Percentiles rank a stretch among this genome's conserved stretches.
phyloP scores from a whole-genome alignment of 1,284 basidiomycete species.

The Papiliotrema fonsecae region DNA sequence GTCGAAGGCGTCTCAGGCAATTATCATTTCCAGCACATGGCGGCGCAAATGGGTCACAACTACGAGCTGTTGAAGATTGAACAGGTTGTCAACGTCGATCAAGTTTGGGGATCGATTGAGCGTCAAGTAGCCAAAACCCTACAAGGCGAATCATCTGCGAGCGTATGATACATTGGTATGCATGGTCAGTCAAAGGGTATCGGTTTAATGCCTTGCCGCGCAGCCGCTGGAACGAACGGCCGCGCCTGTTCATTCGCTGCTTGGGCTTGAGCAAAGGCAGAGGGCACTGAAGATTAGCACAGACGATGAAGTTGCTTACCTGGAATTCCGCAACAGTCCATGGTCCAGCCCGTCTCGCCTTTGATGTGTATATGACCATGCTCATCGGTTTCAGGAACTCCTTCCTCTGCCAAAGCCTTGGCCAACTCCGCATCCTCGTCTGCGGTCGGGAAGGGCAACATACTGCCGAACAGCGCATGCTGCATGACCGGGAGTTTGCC shows the following conservation, averaged over 20 bases:
- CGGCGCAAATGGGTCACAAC: conserved; percentile 25
- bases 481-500: conserved; percentile 94
- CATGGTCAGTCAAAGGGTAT: conserved; percentile 63
- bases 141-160: background rate
- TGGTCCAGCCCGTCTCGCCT: conserved; percentile 65
- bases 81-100: conserved; percentile 25
- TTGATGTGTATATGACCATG: conserved; percentile 61
- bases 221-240: conserved; percentile 10
- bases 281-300: conserved; percentile 56
- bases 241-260: conserved; percentile 50
- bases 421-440: conserved; percentile 46
- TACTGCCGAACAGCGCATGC: conserved; percentile 88
- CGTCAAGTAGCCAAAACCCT: conserved; percentile 16
- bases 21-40: conserved; percentile 44
- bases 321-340: conserved; percentile 86
- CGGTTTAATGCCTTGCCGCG: conserved; percentile 64
- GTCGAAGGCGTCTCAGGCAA: conserved; percentile 25
- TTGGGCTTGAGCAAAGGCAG: conserved; percentile 69
- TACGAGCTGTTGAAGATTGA: conserved; percentile 22
- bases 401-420: conserved; percentile 48
- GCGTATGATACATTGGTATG: background rate
- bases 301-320: conserved; percentile 20
- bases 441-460: conserved; percentile 60
- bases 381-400: conserved; percentile 50
- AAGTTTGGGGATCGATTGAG: conserved; percentile 23